Conservation (phyloP, 306 rosid species). For the Crotalaria pallida region DNA sequence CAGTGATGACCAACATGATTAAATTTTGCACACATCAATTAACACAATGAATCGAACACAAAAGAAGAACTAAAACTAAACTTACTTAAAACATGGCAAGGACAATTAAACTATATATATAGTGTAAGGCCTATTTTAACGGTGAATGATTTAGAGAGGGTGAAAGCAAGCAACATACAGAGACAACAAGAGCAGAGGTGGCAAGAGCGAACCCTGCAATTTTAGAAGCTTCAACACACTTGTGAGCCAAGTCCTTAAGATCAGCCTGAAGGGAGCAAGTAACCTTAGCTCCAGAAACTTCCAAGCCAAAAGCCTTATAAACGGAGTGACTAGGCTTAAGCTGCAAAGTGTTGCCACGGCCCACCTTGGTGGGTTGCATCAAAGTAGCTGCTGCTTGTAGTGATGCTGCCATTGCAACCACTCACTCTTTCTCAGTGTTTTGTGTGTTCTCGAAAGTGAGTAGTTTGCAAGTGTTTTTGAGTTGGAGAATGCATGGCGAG, state of each 20-base stretch:
- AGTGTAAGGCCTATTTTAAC: neutral
- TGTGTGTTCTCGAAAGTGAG: neutral
- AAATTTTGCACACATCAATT: conserved; percentile 3
- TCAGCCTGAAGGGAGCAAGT: conserved; percentile 36
- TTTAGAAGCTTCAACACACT: conserved; percentile 72
- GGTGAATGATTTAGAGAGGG: too few species aligned
- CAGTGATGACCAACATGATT: too few species aligned
- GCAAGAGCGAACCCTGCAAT: conserved; percentile 96
- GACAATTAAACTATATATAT: neutral
- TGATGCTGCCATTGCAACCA: conserved; percentile 84
- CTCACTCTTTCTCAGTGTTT: neutral
- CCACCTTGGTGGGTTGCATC: conserved; percentile 76
- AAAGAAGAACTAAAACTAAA: neutral
- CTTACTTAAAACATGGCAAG: neutral
- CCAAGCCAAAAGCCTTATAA: conserved; percentile 39
- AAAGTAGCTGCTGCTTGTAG: conserved; percentile 88
- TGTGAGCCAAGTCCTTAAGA: conserved; percentile 62
- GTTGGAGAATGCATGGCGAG: conserved; percentile 5
- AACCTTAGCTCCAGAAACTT: conserved; percentile 15
- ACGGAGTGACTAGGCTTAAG: conserved; percentile 56
- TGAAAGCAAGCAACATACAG: conserved; percentile 42
- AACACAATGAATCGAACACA: neutral
- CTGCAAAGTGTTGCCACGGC: conserved; percentile 36
- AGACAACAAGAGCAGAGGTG: conserved; percentile 93
- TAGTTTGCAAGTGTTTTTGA: conserved; percentile 25